These are phyloP conservation scores for Umbelopsis vinacea DNA, from an alignment of 192 early-diverging fungal genomes.

Conservation along the genomic window DNA sequence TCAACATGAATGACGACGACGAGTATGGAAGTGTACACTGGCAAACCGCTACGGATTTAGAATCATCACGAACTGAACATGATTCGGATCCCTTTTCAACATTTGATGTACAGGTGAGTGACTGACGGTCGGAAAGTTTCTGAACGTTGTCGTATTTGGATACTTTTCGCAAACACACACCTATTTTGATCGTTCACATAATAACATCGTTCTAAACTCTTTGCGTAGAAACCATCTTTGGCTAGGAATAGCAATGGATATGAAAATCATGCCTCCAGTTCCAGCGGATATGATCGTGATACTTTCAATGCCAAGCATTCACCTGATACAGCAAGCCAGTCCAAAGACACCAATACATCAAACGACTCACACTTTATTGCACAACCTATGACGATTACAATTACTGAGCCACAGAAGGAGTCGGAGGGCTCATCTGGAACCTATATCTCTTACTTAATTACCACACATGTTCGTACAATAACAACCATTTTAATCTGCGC, in stretches of 20 bases:
- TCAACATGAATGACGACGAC: constrained; percentile 14
- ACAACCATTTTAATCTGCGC: background rate
- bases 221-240: background rate
- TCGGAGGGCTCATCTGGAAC: constrained; percentile 83
- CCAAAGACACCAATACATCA: background rate
- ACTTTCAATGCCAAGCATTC: constrained; percentile 9
- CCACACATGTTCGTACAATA: constrained; percentile 61
- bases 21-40: constrained; percentile 15
- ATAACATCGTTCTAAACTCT: background rate
- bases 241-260: background rate
- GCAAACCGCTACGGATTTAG: constrained; percentile 16
- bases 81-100: constrained; percentile 10
- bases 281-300: constrained; percentile 8
- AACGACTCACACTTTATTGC: constrained; percentile 15
- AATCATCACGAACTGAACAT: constrained; percentile 14
- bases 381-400: constrained; percentile 58
- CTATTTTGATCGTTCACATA: no score
- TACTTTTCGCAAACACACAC: no score
- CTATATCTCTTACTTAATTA: constrained; percentile 84
- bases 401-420: constrained; percentile 87
- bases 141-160: background rate
- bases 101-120: constrained; percentile 8
- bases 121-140: constrained; percentile 18
- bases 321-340: background rate
- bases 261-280: background rate